Percentiles rank a stretch among this genome's conserved stretches.
Conservation (phyloP, 176 grass and related monocot genomes). For the Carex cristatella region DNA sequence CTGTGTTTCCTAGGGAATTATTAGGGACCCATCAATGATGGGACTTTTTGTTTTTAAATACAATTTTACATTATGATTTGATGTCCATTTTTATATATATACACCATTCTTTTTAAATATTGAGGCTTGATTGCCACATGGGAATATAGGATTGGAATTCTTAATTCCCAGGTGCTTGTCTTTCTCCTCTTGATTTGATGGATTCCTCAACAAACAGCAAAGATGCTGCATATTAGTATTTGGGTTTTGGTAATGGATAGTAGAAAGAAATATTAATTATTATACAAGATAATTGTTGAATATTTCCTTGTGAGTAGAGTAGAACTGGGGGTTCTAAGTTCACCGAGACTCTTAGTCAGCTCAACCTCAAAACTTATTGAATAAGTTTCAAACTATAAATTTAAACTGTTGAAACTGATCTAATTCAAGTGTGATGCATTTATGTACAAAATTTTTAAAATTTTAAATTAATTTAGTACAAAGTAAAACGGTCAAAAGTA, state of each 20-base stretch:
- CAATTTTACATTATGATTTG: constrained; percentile 6
- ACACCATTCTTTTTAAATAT: not conserved
- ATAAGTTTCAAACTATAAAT: no score
- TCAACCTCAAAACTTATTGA: no score
- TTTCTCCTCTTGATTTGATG: constrained; percentile 42
- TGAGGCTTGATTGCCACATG: not conserved
- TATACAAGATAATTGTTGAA: not conserved
- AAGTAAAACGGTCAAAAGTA: no score
- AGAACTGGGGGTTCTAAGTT: no score
- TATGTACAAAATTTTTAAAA: no score
- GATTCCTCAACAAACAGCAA: constrained; percentile 72
- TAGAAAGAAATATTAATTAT: not conserved
- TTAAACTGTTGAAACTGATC: no score
- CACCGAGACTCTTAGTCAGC: no score
- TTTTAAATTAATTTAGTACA: no score
- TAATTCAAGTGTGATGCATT: no score
- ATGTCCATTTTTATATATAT: not conserved
- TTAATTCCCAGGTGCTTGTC: not conserved
- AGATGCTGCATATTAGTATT: not conserved
- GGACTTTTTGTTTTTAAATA: not conserved
- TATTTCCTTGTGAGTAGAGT: not conserved
- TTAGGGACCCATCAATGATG: constrained; percentile 22
- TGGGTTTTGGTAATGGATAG: no score
- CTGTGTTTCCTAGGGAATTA: constrained; percentile 28
- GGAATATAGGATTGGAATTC: not conserved